Evolutionary conservation across 768 basidiomycete species (phyloP), one percentile per base, ranked within the genome.

Genomic region (Russula sp.): DNA sequence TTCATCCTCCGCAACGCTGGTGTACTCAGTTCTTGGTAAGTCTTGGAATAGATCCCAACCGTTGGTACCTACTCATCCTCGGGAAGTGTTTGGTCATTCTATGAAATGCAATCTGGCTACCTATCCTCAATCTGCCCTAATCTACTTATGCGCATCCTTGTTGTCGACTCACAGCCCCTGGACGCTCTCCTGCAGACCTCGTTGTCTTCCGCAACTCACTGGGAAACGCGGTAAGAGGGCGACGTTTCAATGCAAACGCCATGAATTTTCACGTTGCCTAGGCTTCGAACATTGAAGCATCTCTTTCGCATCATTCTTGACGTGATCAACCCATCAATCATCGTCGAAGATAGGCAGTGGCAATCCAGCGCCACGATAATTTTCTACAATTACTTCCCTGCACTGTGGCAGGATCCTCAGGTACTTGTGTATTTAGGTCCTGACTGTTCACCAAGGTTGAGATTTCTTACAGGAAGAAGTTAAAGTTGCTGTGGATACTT

Each of bases 261-360:
- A 56, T 55, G 47, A 34, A 42, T 35, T 10, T 52, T 55, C 55
- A 51, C 37, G 55, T 6, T 32, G 35, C 14, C 55, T 52, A 88
- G 88, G 32, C 73, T 88, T 8, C 73, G 78, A 34, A 79, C 81
- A 11, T 74, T 82, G 27, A 78, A 77, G 27, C 81, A 81, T 6
- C 71, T 89, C 14, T 89, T 89, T 71, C 81, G 82, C 31, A 79
- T 91, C 58, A 74, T 89, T 22, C 73, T 86, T 39, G 88, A 90
- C 67, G 78, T 86, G 8, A 86, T 81, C 10, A 86, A 80, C 64
- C 83, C 85, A 0, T 77, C 79, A 0, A 87, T 89, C 68, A 70
- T 74, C 39, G 77, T 87, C 3, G 85, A 86, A 64, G 85, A 81
- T 58, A 77, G 84, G 16, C 85, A 87, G 70, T 89, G 88, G 87